phyloP scores from a whole-genome alignment of 257 asterid species.

The Gardenia jasminoides region DNA sequence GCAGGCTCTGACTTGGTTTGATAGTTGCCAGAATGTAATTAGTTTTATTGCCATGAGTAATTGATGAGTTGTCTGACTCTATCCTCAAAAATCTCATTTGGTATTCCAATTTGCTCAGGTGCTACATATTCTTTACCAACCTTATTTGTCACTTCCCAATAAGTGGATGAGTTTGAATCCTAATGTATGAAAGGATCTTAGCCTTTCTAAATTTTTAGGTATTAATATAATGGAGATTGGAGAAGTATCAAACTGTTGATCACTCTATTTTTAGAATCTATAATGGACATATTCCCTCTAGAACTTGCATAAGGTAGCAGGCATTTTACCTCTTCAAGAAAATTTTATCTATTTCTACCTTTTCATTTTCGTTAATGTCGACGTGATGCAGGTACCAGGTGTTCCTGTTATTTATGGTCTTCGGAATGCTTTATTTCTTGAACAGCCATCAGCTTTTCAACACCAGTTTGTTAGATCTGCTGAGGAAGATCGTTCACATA shows the following conservation, averaged over 20 bases:
- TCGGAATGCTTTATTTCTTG: slow-evolving; percentile 77
- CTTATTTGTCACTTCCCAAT: background rate
- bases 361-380: background rate
- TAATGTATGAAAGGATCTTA: background rate
- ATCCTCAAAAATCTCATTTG: background rate
- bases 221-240: background rate
- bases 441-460: slow-evolving; percentile 72
- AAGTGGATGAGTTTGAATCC: background rate
- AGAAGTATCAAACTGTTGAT: background rate
- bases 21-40: background rate
- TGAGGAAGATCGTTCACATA: slow-evolving; percentile 71
- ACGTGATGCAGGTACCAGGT: slow-evolving; percentile 68
- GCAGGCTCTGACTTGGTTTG: background rate
- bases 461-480: slow-evolving; percentile 60
- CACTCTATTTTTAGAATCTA: background rate
- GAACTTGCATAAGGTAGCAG: background rate
- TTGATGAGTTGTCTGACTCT: background rate
- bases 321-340: background rate
- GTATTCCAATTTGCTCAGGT: background rate
- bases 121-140: background rate
- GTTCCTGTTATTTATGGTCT: slow-evolving; percentile 77
- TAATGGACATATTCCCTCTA: background rate
- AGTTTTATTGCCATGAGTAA: background rate
- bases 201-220: background rate
- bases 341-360: background rate